These are phyloP conservation scores for Monascus ruber DNA, from an alignment of 2,329 filamentous ascomycete species.

Conservation along the genomic window DNA sequence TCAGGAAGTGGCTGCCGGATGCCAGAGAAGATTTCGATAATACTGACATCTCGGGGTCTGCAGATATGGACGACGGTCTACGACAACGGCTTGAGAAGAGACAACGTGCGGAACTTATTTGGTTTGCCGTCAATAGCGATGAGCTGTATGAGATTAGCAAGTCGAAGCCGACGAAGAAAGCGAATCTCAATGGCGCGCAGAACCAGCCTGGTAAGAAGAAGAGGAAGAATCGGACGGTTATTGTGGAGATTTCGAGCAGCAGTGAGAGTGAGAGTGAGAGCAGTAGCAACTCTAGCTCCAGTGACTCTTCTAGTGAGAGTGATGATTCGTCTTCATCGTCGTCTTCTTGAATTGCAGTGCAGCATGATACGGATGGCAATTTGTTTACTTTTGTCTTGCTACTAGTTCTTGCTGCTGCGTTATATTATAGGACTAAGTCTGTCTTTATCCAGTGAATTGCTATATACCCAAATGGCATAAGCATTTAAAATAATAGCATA, in stretches of 20 bases:
- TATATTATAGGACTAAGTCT: too few relatives aligned
- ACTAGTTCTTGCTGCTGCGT: too few relatives aligned
- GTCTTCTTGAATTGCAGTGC: not conserved
- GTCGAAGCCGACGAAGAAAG: constrained; percentile 13
- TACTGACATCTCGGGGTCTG: constrained; percentile 6
- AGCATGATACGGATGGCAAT: not conserved
- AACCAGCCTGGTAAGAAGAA: constrained; percentile 21
- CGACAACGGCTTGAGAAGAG: constrained; percentile 22
- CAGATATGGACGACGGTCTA: constrained; percentile 13
- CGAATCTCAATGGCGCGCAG: constrained; percentile 5
- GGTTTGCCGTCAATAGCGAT: constrained; percentile 19
- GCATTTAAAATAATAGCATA: too few relatives aligned
- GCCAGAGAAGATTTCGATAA: constrained; percentile 15
- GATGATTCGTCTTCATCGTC: constrained; percentile 6
- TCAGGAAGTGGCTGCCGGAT: constrained; percentile 22
- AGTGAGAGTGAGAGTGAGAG: constrained; percentile 24
- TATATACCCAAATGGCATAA: not conserved
- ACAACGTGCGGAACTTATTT: constrained; percentile 27
- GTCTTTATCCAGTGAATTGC: not conserved
- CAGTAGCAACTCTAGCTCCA: not conserved
- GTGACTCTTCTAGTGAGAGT: constrained; percentile 7
- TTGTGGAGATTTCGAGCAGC: constrained; percentile 33
- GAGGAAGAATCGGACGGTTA: constrained; percentile 31
- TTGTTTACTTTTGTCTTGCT: too few relatives aligned
- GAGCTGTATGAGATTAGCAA: constrained; percentile 17